Evolutionary conservation across 2,329 filamentous ascomycete genomes (phyloP).

Genomic region (Fusarium annulatum): DNA sequence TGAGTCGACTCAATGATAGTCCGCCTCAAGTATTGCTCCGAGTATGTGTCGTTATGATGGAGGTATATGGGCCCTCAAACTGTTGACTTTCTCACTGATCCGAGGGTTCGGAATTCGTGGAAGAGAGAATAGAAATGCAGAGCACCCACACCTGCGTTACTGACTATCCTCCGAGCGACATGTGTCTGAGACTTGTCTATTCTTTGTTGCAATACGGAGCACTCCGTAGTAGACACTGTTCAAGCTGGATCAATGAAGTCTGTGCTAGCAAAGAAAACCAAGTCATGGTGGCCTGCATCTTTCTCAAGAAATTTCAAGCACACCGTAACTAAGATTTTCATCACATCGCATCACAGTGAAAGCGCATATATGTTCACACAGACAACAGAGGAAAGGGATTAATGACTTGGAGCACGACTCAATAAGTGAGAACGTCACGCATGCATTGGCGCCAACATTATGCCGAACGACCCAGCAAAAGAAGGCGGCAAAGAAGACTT

Average conservation of each 20-base stretch:
- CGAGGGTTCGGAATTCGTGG: constrained; percentile 6
- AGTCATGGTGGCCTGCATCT: neutral
- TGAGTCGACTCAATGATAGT: constrained; percentile 16
- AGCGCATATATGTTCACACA: constrained; percentile 11
- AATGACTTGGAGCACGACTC: constrained; percentile 10
- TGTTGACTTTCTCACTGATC: constrained; percentile 12
- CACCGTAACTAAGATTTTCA: constrained; percentile 18
- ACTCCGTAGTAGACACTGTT: neutral
- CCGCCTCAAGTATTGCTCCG: neutral
- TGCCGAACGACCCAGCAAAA: constrained; percentile 25
- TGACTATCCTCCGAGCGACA: constrained; percentile 15
- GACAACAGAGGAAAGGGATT: constrained; percentile 5
- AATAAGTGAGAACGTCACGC: constrained; percentile 28
- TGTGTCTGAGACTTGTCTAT: constrained; percentile 7
- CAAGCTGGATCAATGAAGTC: constrained; percentile 3
- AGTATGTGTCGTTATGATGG: neutral
- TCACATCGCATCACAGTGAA: constrained; percentile 15
- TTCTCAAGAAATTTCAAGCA: constrained; percentile 17
- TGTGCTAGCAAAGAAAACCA: constrained; percentile 5
- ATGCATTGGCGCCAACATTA: constrained; percentile 36
- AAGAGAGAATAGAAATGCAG: constrained; percentile 9
- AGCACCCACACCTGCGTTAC: neutral
- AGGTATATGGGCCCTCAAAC: constrained; percentile 5
- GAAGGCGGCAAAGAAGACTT: constrained; percentile 29
- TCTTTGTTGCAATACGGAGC: neutral